A percentile compares a stretch with the other conserved stretches of the same genome.
Conservation (phyloP, 805 yeast species). For the Danielozyma ontarioensis region DNA sequence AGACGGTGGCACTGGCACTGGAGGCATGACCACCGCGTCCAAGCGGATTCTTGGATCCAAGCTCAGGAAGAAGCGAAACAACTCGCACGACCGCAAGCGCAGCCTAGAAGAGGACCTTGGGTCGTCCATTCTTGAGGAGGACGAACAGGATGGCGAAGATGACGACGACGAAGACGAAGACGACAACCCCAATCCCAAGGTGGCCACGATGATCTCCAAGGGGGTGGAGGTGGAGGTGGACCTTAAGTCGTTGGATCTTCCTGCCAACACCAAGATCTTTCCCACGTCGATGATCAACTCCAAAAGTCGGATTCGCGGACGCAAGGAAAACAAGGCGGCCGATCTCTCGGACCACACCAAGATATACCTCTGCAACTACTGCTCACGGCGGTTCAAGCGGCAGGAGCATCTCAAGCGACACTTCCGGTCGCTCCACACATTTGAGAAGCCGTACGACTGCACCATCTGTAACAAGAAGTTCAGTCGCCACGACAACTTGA, state of each 20-base stretch:
- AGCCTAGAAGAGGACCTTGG: neutral
- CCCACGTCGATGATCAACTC: conserved; percentile 29
- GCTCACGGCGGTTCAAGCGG: conserved; percentile 63
- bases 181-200: conserved; percentile 3
- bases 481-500: conserved; percentile 60
- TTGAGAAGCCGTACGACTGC: conserved; percentile 67
- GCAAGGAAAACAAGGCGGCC: conserved; percentile 58
- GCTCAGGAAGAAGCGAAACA: conserved; percentile 23
- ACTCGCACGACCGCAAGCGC: neutral
- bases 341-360: conserved; percentile 47
- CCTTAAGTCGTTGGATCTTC: conserved; percentile 33
- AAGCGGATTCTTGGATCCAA: conserved; percentile 37
- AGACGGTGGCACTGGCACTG: conserved; percentile 2
- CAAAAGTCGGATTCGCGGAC: conserved; percentile 47
- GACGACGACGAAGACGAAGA: neutral
- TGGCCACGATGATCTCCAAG: conserved; percentile 15
- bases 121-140: neutral
- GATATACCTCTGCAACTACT: conserved; percentile 58
- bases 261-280: conserved; percentile 32
- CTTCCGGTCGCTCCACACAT: conserved; percentile 65
- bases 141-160: conserved; percentile 1
- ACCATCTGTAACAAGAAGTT: conserved; percentile 57
- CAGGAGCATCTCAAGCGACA: conserved; percentile 78
- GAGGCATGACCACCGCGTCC: conserved; percentile 23
- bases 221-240: conserved; percentile 38